Conservation (phyloP, 192 early-diverging fungal species). For the Coemansia asiatica region DNA sequence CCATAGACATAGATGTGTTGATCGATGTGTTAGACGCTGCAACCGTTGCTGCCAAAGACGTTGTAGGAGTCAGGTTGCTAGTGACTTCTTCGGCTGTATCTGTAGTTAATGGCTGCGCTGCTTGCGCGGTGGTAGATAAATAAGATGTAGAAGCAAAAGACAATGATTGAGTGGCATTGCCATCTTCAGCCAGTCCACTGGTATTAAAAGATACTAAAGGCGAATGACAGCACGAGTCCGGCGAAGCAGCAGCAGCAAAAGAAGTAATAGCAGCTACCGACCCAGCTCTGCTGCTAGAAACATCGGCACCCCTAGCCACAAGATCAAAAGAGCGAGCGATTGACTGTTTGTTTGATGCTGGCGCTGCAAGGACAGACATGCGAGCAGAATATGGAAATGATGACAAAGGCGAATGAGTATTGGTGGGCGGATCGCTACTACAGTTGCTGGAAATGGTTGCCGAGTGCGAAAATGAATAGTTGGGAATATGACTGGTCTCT, state of each 20-base stretch:
- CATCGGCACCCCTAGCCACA: too few species aligned
- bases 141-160: neutral
- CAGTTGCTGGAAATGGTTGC: neutral
- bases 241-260: too few species aligned
- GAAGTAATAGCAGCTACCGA: too few species aligned
- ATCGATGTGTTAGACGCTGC: neutral
- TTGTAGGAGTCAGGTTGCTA: too few species aligned
- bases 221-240: too few species aligned
- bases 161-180: neutral
- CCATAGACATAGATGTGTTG: neutral
- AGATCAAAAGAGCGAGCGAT: neutral
- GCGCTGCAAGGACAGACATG: neutral
- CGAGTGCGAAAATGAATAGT: neutral
- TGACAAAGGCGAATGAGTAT: neutral
- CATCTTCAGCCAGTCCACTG: neutral
- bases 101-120: neutral
- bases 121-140: neutral
- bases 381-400: neutral
- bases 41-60: neutral
- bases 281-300: too few species aligned
- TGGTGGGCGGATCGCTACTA: constrained; percentile 5
- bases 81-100: neutral
- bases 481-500: neutral
- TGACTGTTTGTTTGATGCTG: constrained; percentile 5
- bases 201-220: neutral